phyloP scores from a whole-genome alignment of 805 yeast species.

The Yarrowia keelungensis region DNA sequence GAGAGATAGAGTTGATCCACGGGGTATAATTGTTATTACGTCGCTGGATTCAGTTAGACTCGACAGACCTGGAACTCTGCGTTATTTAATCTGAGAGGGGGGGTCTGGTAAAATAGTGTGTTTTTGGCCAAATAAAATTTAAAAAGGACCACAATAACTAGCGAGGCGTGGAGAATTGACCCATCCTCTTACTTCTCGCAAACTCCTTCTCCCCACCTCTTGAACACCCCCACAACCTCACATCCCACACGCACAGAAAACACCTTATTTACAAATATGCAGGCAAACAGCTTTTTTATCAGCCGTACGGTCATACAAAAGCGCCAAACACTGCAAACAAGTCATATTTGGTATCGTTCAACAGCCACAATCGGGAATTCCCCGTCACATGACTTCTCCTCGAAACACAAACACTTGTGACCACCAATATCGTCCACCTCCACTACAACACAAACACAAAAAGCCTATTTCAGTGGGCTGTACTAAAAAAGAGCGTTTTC shows the following conservation, averaged over 20 bases:
- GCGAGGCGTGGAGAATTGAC: too few relatives aligned
- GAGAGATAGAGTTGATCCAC: slow-evolving; percentile 22
- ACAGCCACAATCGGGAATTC: too few relatives aligned
- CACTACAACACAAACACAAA: background rate
- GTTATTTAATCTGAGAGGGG: slow-evolving; percentile 13
- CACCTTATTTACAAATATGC: slow-evolving; percentile 17
- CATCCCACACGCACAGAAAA: slow-evolving; percentile 4
- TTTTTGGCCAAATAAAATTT: background rate
- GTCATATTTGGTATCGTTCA: too few relatives aligned
- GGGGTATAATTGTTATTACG: slow-evolving; percentile 29
- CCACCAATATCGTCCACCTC: too few relatives aligned
- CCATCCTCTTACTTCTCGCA: too few relatives aligned
- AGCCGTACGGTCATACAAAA: background rate
- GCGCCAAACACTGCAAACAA: too few relatives aligned
- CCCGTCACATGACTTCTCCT: too few relatives aligned
- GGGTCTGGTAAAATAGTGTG: background rate
- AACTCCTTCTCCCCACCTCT: too few relatives aligned
- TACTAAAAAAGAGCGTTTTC: slow-evolving; percentile 6
- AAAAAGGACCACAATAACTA: too few relatives aligned
- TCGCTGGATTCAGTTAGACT: slow-evolving; percentile 34
- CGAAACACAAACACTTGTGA: background rate
- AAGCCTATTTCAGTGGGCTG: slow-evolving; percentile 4
- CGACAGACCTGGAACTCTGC: slow-evolving; percentile 30
- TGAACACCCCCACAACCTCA: background rate
- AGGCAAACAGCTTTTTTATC: slow-evolving; percentile 22